Evolutionary conservation across 305 asterid species (phyloP), one percentile per base, ranked within the genome.

Genomic region (Fraxinus baroniana): DNA sequence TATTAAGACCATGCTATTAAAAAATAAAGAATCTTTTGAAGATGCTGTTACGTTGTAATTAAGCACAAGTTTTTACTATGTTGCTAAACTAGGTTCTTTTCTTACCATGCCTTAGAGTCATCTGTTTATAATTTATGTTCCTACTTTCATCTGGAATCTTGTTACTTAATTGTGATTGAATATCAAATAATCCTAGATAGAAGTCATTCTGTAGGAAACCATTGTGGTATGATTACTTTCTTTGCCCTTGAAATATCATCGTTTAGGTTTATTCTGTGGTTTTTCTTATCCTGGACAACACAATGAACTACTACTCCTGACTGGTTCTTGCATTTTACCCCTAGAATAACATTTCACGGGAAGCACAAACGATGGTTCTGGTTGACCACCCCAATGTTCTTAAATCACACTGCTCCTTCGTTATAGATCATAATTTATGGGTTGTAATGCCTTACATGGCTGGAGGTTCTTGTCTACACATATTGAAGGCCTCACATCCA

Each of bases 401-500:
- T 57, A 94, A 93, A 84, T 91, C 99, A 22, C 94, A 92, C 80
- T 97, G 99, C 84, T 97, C 99, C 41, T 97, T 95, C 79, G 98
- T 95, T 74, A 88, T 87, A 78, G 97, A 90, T 82, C 97, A 97
- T 86, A 92, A 89, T 82, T 83, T 97, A 79, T 97, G 98, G 99
- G 98, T 97, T 62, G 92, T 97, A 78, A 97, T 97, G 99, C 99
- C 98, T 78, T 97, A 86, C 87, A 95, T 93, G 98, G 89, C 96
- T 71, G 98, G 98, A 68, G 99, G 99, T 79, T 97, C 99, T 75
- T 97, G 99, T 89, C 93, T 97, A 22, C 99, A 97, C 91, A 93
- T 97, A 79, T 78, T 97, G 81, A 97, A 97, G 87, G 94, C 99
- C 78, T 87, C 86, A 49, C 89, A 95, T 72, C 98, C 97, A 15